phyloP scores from a whole-genome alignment of 2,329 filamentous ascomycete genomes.

The Capronia epimyces region DNA sequence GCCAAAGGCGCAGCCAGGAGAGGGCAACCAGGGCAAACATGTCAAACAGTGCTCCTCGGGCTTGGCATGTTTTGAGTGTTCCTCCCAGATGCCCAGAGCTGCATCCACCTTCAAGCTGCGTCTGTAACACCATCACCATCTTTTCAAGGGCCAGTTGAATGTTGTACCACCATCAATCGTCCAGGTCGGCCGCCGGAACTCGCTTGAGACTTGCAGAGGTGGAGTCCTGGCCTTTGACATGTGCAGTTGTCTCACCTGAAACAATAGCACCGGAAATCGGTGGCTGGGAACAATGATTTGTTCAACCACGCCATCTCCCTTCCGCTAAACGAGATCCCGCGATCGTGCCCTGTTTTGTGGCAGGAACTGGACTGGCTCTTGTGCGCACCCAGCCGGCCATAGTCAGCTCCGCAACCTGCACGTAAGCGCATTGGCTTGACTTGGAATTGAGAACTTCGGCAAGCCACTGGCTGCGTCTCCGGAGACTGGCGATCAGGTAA shows the following conservation, averaged over 20 bases:
- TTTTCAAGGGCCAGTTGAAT: background rate
- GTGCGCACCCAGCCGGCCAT: background rate
- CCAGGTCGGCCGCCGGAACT: background rate
- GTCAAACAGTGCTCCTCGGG: background rate
- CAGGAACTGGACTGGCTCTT: background rate
- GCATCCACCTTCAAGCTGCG: background rate
- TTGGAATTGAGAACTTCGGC: background rate
- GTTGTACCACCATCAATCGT: background rate
- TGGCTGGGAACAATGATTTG: constrained; percentile 12
- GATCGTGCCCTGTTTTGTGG: background rate
- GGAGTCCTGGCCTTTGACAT: background rate
- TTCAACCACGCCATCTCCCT: background rate
- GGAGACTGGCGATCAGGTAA: background rate
- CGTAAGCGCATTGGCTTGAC: background rate
- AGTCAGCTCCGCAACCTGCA: background rate
- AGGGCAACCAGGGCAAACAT: constrained; percentile 1
- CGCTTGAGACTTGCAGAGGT: background rate
- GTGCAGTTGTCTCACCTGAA: constrained; percentile 5
- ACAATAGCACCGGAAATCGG: background rate
- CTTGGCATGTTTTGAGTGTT: background rate
- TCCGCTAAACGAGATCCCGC: background rate
- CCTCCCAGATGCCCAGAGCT: too few species aligned
- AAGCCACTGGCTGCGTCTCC: background rate
- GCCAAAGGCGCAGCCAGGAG: background rate
- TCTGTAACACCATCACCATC: background rate